A percentile compares a stretch with the other conserved stretches of the same genome.
phyloP scores from a whole-genome alignment of 352 stramenopile species.

The Phytophthora boehmeriae region DNA sequence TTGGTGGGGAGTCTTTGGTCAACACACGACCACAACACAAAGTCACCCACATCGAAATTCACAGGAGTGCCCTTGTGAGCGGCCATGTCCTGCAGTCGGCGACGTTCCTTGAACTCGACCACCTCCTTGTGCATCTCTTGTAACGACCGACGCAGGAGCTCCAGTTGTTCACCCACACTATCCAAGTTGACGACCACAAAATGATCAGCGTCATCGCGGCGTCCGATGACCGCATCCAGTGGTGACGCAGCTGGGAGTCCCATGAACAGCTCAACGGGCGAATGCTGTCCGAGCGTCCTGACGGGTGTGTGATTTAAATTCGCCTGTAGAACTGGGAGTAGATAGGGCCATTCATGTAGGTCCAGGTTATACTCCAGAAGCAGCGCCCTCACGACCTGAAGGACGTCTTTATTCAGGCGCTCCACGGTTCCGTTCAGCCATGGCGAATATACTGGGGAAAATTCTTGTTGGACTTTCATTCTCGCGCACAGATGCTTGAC shows the following conservation, averaged over 20 bases:
- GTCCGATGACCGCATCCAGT: constrained; percentile 2
- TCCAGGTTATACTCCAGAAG: constrained; percentile 19
- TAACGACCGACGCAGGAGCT: constrained; percentile 4
- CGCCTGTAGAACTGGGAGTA: constrained; percentile 17
- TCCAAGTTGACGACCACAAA: not conserved
- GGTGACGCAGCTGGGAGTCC: constrained; percentile 4
- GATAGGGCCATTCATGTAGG: constrained; percentile 8
- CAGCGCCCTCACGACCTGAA: constrained; percentile 12
- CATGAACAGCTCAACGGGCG: constrained; percentile 20
- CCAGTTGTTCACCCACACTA: not conserved
- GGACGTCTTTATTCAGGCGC: constrained; percentile 23
- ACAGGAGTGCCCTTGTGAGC: constrained; percentile 5
- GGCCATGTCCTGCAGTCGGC: not conserved
- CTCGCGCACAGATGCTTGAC: constrained; percentile 8
- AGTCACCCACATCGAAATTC: constrained; percentile 28
- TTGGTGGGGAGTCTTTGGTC: constrained; percentile 15
- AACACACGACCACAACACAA: constrained; percentile 27
- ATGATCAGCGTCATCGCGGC: not conserved
- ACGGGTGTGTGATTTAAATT: constrained; percentile 27
- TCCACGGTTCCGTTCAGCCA: constrained; percentile 24
- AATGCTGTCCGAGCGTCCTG: not conserved
- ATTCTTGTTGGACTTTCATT: constrained; percentile 5
- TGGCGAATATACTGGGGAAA: constrained; percentile 13
- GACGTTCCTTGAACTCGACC: constrained; percentile 2
- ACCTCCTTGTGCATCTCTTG: constrained; percentile 16